These are phyloP conservation scores for Grifola frondosa DNA, from an alignment of 1,284 basidiomycete species.

Conservation along the genomic window DNA sequence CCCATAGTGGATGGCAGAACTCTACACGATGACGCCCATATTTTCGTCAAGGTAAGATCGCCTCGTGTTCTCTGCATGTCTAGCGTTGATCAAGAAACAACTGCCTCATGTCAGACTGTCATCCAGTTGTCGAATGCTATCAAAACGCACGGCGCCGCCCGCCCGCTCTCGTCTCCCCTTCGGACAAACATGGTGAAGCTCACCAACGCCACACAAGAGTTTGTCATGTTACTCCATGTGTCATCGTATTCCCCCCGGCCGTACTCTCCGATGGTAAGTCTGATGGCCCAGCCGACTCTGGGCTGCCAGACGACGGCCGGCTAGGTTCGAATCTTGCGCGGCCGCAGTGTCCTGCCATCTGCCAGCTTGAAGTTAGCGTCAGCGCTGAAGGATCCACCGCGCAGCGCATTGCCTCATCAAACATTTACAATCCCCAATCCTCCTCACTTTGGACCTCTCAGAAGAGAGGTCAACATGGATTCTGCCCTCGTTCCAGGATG, in stretches of 20 bases:
- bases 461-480: conserved; percentile 9
- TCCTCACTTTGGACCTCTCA: conserved; percentile 19
- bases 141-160: conserved; percentile 55
- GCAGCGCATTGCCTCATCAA: conserved; percentile 54
- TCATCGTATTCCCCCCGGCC: conserved; percentile 70
- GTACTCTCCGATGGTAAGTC: conserved; percentile 54
- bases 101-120: conserved; percentile 48
- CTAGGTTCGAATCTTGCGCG: conserved; percentile 54
- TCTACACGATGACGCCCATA: conserved; percentile 67
- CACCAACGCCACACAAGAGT: conserved; percentile 76
- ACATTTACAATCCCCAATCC: conserved; percentile 44
- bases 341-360: conserved; percentile 53
- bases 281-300: conserved; percentile 20
- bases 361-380: conserved; percentile 39
- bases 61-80: conserved; percentile 8
- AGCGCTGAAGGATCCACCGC: conserved; percentile 43
- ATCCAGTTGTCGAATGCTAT: conserved; percentile 67
- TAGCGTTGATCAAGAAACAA: neutral
- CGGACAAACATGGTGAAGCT: conserved; percentile 68
- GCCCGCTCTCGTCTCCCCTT: conserved; percentile 55
- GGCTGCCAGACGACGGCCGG: conserved; percentile 41
- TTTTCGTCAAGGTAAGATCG: conserved; percentile 65
- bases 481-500: conserved; percentile 5
- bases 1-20: conserved; percentile 47
- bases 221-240: conserved; percentile 74